Conservation (phyloP, 1,139 yeast species). For the Debaryomyces udenii region DNA sequence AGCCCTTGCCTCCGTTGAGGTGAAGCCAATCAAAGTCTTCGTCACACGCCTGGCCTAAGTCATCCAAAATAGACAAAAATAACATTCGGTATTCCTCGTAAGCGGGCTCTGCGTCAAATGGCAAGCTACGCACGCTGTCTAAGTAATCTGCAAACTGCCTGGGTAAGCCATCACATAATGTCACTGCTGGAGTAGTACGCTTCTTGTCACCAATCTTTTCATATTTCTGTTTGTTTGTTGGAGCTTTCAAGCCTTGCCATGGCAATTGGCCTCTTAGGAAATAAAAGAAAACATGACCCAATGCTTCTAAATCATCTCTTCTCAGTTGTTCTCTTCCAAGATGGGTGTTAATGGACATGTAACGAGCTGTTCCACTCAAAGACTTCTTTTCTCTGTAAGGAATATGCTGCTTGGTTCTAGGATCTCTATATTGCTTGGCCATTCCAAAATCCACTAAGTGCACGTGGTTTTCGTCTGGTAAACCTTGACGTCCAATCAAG, state of each 20-base stretch:
- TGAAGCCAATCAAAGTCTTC: constrained; percentile 95
- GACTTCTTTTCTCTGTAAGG: constrained; percentile 96
- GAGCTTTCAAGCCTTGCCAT: constrained; percentile 99
- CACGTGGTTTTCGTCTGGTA: constrained; percentile 52
- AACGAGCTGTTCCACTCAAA: constrained; percentile 94
- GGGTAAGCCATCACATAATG: constrained; percentile 82
- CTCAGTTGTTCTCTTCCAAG: constrained; percentile 95
- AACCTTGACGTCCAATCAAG: constrained; percentile 72
- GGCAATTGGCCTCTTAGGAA: constrained; percentile 93
- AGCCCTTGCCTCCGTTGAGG: constrained; percentile 87
- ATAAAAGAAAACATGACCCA: constrained; percentile 95
- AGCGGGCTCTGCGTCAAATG: constrained; percentile 94
- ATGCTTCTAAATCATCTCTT: constrained; percentile 92
- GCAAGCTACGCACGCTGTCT: constrained; percentile 77
- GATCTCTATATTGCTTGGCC: constrained; percentile 97
- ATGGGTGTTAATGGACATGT: constrained; percentile 97
- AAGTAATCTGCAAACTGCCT: constrained; percentile 85
- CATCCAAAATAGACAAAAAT: constrained; percentile 72
- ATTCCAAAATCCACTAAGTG: constrained; percentile 89
- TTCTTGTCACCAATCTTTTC: constrained; percentile 96
- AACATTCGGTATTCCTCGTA: constrained; percentile 81
- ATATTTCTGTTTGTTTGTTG: constrained; percentile 93
- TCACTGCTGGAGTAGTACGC: constrained; percentile 78
- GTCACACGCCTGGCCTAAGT: constrained; percentile 74
- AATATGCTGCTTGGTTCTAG: constrained; percentile 90